Conservation (phyloP, 805 yeast genomes). For the Saccharomycopsis lassenensis region DNA sequence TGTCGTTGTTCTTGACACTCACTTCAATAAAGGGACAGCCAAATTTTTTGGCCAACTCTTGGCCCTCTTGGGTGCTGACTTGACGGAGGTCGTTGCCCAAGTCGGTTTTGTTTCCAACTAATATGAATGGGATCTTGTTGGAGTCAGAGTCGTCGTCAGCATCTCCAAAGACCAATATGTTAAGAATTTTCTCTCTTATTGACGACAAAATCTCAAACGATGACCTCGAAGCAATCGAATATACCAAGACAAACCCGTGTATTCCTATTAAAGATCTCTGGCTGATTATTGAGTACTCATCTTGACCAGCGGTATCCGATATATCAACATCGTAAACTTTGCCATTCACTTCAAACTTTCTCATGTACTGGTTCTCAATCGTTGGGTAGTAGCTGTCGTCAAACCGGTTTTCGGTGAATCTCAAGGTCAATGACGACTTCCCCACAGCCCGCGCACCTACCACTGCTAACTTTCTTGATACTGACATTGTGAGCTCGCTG, state of each 20-base stretch:
- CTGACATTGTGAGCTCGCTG: too few relatives aligned
- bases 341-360: slow-evolving; percentile 54
- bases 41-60: slow-evolving; percentile 51
- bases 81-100: slow-evolving; percentile 43
- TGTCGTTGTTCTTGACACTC: slow-evolving; percentile 68
- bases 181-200: slow-evolving; percentile 75
- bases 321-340: slow-evolving; percentile 75
- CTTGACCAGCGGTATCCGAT: slow-evolving; percentile 90
- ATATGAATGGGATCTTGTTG: slow-evolving; percentile 65
- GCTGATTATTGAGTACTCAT: slow-evolving; percentile 71
- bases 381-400: slow-evolving; percentile 88
- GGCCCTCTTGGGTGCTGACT: slow-evolving; percentile 50
- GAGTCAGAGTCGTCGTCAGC: too few relatives aligned
- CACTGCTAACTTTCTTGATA: slow-evolving; percentile 65
- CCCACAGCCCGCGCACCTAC: slow-evolving; percentile 87
- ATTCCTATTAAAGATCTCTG: slow-evolving; percentile 71
- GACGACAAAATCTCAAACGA: slow-evolving; percentile 68
- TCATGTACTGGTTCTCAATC: slow-evolving; percentile 74
- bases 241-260: slow-evolving; percentile 75
- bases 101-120: slow-evolving; percentile 73
- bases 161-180: slow-evolving; percentile 28
- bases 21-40: slow-evolving; percentile 72
- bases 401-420: slow-evolving; percentile 80
- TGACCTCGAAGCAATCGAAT: slow-evolving; percentile 67
- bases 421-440: slow-evolving; percentile 73